phyloP scores from a whole-genome alignment of 2,329 filamentous ascomycete species.

The Celoporthe dispersa region DNA sequence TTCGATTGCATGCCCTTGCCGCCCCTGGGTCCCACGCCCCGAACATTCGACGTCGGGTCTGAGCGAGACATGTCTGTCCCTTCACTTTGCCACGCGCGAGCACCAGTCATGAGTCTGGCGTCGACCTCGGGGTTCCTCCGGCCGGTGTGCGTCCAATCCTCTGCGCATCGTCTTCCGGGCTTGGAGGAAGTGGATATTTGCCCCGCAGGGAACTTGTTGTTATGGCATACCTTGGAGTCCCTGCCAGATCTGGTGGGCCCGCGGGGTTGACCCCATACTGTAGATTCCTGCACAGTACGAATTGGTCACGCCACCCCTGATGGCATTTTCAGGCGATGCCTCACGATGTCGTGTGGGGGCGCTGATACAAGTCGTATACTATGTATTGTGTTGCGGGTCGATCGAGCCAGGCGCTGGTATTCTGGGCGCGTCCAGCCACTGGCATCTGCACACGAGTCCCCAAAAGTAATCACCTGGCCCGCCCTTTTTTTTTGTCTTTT shows the following conservation, averaged over 20 bases:
- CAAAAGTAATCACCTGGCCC: slow-evolving; percentile 10
- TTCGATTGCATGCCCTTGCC: slow-evolving; percentile 7
- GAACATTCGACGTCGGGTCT: background rate
- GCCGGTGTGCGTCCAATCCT: background rate
- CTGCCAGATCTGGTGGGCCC: slow-evolving; percentile 12
- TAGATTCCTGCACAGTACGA: slow-evolving; percentile 12
- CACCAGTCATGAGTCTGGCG: background rate
- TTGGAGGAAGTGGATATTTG: slow-evolving; percentile 5
- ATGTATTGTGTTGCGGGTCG: background rate
- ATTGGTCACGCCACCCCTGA: slow-evolving; percentile 8
- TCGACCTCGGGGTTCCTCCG: background rate
- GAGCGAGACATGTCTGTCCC: background rate
- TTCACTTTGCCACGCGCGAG: background rate
- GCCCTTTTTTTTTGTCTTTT: background rate
- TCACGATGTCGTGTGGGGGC: background rate
- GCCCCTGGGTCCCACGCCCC: background rate
- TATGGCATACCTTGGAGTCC: slow-evolving; percentile 8
- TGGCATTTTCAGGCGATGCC: background rate
- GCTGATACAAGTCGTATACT: background rate
- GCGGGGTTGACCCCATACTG: slow-evolving; percentile 12
- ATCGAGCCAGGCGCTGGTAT: background rate
- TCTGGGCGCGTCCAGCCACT: background rate
- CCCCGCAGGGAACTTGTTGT: background rate
- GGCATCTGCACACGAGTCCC: slow-evolving; percentile 7
- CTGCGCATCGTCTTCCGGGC: background rate